These are phyloP conservation scores for Fragaria iinumae DNA, from an alignment of 306 rosid genomes.

Conservation along the genomic window DNA sequence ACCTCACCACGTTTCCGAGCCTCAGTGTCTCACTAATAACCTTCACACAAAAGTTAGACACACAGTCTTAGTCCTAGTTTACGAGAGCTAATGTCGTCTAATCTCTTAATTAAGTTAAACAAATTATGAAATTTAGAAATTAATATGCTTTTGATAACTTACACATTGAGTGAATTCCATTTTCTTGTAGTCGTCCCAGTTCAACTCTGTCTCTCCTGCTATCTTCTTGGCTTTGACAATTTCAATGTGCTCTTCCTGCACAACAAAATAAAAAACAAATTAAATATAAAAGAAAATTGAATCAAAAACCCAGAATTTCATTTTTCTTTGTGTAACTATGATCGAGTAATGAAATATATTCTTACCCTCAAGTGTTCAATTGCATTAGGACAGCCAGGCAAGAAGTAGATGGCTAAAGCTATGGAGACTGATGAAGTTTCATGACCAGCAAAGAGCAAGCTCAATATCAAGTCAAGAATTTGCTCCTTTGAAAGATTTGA, in stretches of 20 bases:
- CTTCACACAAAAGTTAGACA: constrained; percentile 31
- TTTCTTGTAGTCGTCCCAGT: constrained; percentile 88
- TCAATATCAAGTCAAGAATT: constrained; percentile 81
- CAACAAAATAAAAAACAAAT: background rate
- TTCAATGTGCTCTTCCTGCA: constrained; percentile 76
- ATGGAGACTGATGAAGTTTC: constrained; percentile 95
- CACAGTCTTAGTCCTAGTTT: background rate
- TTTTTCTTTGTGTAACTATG: background rate
- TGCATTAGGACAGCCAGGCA: constrained; percentile 69
- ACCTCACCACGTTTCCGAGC: constrained; percentile 93
- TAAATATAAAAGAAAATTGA: background rate
- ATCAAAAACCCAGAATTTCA: background rate
- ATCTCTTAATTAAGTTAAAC: background rate
- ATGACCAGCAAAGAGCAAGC: constrained; percentile 95
- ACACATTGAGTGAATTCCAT: constrained; percentile 98
- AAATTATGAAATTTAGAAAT: background rate
- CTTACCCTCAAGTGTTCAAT: constrained; percentile 68
- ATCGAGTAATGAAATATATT: background rate
- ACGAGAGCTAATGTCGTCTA: background rate
- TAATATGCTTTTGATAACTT: constrained; percentile 30
- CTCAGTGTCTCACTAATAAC: constrained; percentile 94
- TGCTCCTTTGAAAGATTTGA: constrained; percentile 89
- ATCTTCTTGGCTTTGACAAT: constrained; percentile 60
- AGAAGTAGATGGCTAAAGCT: constrained; percentile 76
- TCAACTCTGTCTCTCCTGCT: constrained; percentile 69